A percentile compares a stretch with the other conserved stretches of the same genome.
phyloP scores from a whole-genome alignment of 257 asterid genomes.

The Ligustrum vulgare region DNA sequence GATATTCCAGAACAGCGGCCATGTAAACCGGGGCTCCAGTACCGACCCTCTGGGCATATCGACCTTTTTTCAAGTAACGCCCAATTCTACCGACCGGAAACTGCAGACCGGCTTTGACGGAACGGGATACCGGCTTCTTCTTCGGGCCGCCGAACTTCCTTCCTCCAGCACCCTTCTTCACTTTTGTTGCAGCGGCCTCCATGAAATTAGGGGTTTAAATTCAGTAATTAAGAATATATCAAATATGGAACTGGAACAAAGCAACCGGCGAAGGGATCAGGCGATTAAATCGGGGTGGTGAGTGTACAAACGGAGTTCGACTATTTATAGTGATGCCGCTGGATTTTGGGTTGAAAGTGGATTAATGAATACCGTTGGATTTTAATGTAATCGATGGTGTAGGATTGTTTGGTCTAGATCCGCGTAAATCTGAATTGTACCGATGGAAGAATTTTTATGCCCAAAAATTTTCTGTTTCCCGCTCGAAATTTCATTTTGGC shows the following conservation, averaged over 20 bases:
- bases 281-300: neutral
- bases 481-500: neutral
- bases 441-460: neutral
- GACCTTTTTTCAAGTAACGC: constrained; percentile 3
- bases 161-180: constrained; percentile 12
- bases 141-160: constrained; percentile 14
- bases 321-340: neutral
- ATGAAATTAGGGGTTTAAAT: neutral
- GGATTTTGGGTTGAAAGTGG: neutral
- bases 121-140: constrained; percentile 10
- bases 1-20: constrained; percentile 1
- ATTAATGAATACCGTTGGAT: neutral
- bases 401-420: neutral
- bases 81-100: constrained; percentile 15
- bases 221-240: neutral
- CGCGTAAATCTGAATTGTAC: neutral
- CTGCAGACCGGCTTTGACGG: constrained; percentile 13
- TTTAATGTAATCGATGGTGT: neutral
- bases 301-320: neutral
- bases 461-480: neutral
- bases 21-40: constrained; percentile 8
- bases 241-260: neutral
- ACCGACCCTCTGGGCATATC: neutral
- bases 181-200: neutral
- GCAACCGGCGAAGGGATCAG: neutral